Percentiles rank a stretch among this genome's conserved stretches.
These are phyloP conservation scores for Dioscorea cayenensis DNA, from an alignment of 116 monocot genomes.

Conservation along the genomic window DNA sequence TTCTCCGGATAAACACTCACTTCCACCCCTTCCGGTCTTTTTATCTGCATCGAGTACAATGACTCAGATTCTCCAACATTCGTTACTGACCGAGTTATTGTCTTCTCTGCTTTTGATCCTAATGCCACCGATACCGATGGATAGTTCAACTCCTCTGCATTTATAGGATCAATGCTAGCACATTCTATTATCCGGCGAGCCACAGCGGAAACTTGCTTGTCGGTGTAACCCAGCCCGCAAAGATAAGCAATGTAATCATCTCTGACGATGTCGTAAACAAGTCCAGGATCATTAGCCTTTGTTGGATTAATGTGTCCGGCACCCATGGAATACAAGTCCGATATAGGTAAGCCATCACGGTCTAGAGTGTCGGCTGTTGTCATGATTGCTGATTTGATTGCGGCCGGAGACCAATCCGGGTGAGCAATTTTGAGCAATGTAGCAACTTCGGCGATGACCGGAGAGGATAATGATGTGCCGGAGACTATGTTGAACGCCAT, in stretches of 20 bases:
- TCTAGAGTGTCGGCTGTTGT: slow-evolving; percentile 8
- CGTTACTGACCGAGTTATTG: slow-evolving; percentile 10
- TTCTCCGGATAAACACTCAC: slow-evolving; percentile 1
- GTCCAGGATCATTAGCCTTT: slow-evolving; percentile 59
- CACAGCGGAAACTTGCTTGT: background rate
- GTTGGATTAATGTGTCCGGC: slow-evolving; percentile 69
- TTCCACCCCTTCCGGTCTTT: background rate
- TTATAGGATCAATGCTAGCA: background rate
- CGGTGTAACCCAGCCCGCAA: slow-evolving; percentile 24
- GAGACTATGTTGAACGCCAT: slow-evolving; percentile 16
- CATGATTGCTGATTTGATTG: slow-evolving; percentile 26
- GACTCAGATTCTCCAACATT: slow-evolving; percentile 16
- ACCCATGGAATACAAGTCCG: slow-evolving; percentile 23
- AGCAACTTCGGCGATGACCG: background rate
- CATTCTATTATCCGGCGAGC: background rate
- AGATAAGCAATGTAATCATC: slow-evolving; percentile 73
- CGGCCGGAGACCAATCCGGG: slow-evolving; percentile 22
- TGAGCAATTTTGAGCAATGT: slow-evolving; percentile 1
- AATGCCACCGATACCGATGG: slow-evolving; percentile 5
- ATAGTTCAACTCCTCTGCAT: slow-evolving; percentile 11
- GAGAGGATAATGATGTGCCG: slow-evolving; percentile 23
- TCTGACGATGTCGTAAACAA: slow-evolving; percentile 55
- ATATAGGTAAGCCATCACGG: background rate
- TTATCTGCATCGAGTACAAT: background rate
- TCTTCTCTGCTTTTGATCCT: background rate